phyloP scores from a whole-genome alignment of 495 filamentous ascomycete genomes.

The Lepidopterella palustris region DNA sequence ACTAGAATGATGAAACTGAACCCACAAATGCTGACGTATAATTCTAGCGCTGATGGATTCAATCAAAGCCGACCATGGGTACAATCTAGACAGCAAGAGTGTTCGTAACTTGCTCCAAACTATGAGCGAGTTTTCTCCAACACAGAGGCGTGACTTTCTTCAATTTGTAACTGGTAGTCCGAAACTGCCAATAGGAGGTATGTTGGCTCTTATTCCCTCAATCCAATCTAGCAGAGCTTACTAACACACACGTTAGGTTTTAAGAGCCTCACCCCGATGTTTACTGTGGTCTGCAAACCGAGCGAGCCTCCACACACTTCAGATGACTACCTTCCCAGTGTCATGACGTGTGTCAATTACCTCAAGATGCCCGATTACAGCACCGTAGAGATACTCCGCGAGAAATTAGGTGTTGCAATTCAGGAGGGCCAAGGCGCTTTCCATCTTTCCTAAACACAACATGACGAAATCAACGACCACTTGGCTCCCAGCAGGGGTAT shows the following conservation, averaged over 20 bases:
- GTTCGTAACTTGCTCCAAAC: constrained; percentile 89
- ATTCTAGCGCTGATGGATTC: constrained; percentile 83
- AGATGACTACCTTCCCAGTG: constrained; percentile 94
- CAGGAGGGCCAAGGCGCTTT: constrained; percentile 98
- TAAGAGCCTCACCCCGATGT: constrained; percentile 93
- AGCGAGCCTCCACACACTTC: constrained; percentile 91
- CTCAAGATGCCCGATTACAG: constrained; percentile 97
- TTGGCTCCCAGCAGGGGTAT: background rate
- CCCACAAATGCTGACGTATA: constrained; percentile 14
- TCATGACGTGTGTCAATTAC: constrained; percentile 99
- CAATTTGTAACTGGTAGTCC: constrained; percentile 98
- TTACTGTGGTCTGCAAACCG: constrained; percentile 97
- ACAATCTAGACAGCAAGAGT: constrained; percentile 97
- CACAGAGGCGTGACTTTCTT: constrained; percentile 86
- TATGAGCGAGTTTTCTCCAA: constrained; percentile 77
- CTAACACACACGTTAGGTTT: constrained; percentile 58
- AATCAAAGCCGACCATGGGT: constrained; percentile 99
- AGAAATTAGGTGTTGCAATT: constrained; percentile 75
- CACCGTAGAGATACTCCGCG: constrained; percentile 63
- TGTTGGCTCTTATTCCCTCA: constrained; percentile 33
- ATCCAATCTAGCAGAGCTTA: constrained; percentile 2
- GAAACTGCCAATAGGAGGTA: constrained; percentile 97
- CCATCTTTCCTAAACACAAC: constrained; percentile 67
- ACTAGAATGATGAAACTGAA: too few species aligned
- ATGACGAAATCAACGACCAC: background rate